phyloP scores from a whole-genome alignment of 1,284 basidiomycete species.

The Megacollybia platyphylla region DNA sequence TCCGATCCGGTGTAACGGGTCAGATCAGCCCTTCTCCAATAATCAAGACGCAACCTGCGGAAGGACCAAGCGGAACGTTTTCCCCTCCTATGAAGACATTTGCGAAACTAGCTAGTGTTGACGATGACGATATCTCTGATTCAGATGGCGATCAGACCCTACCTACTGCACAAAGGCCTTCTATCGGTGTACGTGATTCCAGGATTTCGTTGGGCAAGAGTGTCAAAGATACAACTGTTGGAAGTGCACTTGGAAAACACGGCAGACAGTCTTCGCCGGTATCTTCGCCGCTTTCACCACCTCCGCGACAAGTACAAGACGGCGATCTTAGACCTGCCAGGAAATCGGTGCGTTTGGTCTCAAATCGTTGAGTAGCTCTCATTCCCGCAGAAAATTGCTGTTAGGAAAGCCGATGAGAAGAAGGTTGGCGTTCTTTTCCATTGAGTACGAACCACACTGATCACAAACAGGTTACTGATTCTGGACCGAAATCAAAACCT shows the following conservation, averaged over 20 bases:
- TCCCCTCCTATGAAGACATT: constrained; percentile 2
- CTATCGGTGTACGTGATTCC: background rate
- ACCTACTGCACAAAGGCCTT: background rate
- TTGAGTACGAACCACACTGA: background rate
- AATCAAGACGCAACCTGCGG: background rate
- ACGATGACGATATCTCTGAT: constrained; percentile 8
- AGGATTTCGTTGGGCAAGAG: background rate
- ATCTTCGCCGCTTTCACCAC: no score
- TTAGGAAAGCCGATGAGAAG: background rate
- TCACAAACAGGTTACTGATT: background rate
- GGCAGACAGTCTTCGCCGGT: background rate
- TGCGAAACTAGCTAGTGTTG: constrained; percentile 6
- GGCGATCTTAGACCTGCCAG: background rate
- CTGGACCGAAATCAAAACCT: background rate
- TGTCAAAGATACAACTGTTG: background rate
- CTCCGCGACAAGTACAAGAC: background rate
- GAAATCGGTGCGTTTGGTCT: background rate
- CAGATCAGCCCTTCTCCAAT: background rate
- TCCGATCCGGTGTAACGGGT: background rate
- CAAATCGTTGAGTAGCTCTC: background rate
- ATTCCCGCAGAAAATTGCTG: background rate
- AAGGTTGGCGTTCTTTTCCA: background rate
- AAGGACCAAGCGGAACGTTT: background rate
- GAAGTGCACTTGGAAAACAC: background rate
- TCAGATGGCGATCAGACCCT: constrained; percentile 4